Conservation (phyloP, 306 rosid species). For the Cucumis sativus region DNA sequence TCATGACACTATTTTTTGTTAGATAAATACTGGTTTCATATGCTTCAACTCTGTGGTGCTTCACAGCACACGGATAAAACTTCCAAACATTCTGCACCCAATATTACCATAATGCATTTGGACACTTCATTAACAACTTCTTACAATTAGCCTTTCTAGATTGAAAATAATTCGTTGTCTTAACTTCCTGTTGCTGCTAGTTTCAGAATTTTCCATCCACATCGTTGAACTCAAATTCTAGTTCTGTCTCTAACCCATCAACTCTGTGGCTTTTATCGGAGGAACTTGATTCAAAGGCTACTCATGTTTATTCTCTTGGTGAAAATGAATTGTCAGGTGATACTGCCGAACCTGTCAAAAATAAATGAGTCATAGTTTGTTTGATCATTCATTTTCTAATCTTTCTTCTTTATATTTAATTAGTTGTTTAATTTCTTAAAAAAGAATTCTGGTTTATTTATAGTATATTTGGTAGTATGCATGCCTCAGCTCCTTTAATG, state of each 20-base stretch:
- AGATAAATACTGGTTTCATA: too few species aligned
- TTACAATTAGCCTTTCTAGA: neutral
- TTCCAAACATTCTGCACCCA: too few species aligned
- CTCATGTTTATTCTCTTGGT: constrained; percentile 29
- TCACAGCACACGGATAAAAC: too few species aligned
- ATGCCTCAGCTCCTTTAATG: too few species aligned
- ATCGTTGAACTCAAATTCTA: constrained; percentile 59
- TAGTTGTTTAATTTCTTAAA: neutral
- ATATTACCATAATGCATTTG: too few species aligned
- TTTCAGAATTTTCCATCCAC: constrained; percentile 61
- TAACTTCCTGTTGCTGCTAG: constrained; percentile 17
- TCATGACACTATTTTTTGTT: too few species aligned
- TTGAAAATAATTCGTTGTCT: constrained; percentile 8
- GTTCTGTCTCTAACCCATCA: constrained; percentile 54
- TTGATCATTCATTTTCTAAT: constrained; percentile 4
- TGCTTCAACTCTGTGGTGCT: too few species aligned
- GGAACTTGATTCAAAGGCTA: constrained; percentile 62
- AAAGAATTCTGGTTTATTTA: neutral
- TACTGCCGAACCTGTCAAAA: constrained; percentile 11
- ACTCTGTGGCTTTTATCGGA: constrained; percentile 51
- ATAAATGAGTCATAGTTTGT: neutral
- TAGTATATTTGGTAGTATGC: neutral
- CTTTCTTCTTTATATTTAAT: neutral
- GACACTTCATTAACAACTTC: neutral
- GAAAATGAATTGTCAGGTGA: constrained; percentile 34